These are phyloP conservation scores for Solanum tarapatanum DNA, from an alignment of 257 asterid genomes.

Conservation along the genomic window DNA sequence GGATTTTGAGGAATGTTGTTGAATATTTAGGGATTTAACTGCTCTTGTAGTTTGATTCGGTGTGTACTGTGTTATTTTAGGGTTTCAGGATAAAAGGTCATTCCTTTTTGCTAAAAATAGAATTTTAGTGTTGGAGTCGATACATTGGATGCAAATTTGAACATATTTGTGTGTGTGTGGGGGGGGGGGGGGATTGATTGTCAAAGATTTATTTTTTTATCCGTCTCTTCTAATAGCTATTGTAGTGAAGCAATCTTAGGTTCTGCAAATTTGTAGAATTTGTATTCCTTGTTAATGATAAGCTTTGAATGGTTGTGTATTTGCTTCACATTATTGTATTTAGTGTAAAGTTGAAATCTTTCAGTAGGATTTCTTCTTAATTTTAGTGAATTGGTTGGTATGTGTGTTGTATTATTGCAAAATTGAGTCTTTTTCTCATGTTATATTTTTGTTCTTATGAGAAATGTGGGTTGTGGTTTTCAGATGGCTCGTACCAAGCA, in stretches of 20 bases:
- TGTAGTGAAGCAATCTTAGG: not conserved
- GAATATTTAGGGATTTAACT: not conserved
- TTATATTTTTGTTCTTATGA: not conserved
- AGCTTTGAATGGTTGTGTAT: not conserved
- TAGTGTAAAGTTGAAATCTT: not conserved
- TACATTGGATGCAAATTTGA: not conserved
- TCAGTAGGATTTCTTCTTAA: not conserved
- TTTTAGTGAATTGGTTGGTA: not conserved
- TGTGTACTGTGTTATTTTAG: not conserved
- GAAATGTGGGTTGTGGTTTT: not conserved
- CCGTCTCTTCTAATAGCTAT: too few species aligned
- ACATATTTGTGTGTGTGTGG: not conserved
- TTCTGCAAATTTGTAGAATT: not conserved
- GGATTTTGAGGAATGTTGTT: not conserved
- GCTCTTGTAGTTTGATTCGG: not conserved
- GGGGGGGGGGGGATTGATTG: too few species aligned
- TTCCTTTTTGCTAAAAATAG: not conserved
- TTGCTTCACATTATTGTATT: not conserved
- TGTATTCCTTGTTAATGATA: not conserved
- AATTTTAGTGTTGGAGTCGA: not conserved
- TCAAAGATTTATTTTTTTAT: not conserved
- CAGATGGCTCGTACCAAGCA: slow-evolving; percentile 69
- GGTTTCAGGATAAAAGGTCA: not conserved
- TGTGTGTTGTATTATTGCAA: not conserved
- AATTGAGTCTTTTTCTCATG: not conserved